A percentile compares a stretch with the other conserved stretches of the same genome.
Conservation (phyloP, 148 eudicot species). For the Rhododendron molle region DNA sequence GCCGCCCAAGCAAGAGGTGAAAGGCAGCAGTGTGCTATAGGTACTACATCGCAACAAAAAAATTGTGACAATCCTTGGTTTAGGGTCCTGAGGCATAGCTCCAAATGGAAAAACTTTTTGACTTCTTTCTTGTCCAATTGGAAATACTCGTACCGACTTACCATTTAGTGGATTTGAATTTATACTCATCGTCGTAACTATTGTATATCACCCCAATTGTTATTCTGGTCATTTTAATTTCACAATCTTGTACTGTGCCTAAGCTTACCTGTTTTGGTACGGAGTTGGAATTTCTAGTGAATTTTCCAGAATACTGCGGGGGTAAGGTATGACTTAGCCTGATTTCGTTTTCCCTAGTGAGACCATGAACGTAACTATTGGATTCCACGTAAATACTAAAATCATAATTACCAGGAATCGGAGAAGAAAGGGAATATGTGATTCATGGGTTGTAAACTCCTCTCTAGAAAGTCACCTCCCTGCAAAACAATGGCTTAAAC, state of each 20-base stretch:
- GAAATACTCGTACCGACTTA: background rate
- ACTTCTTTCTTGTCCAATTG: background rate
- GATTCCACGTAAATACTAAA: background rate
- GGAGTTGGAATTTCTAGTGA: too few relatives aligned
- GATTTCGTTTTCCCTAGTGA: background rate
- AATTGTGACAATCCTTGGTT: background rate
- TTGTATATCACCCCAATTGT: background rate
- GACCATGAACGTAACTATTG: background rate
- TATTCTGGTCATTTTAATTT: background rate
- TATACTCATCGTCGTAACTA: background rate
- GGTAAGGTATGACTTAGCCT: background rate
- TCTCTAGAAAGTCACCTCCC: constrained; percentile 74
- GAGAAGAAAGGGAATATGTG: constrained; percentile 93
- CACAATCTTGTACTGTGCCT: background rate
- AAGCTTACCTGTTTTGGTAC: too few relatives aligned
- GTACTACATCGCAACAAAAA: background rate
- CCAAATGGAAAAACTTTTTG: background rate
- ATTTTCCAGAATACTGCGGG: too few relatives aligned
- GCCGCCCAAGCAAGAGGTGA: background rate
- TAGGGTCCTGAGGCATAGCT: background rate
- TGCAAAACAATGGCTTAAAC: constrained; percentile 27
- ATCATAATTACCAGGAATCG: constrained; percentile 67
- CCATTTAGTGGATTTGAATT: background rate
- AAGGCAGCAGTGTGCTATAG: background rate
- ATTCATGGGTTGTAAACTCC: constrained; percentile 88